Evolutionary conservation across 2,329 filamentous ascomycete species (phyloP), one percentile per base, ranked within the genome.

Genomic region (Venturia nashicola): DNA sequence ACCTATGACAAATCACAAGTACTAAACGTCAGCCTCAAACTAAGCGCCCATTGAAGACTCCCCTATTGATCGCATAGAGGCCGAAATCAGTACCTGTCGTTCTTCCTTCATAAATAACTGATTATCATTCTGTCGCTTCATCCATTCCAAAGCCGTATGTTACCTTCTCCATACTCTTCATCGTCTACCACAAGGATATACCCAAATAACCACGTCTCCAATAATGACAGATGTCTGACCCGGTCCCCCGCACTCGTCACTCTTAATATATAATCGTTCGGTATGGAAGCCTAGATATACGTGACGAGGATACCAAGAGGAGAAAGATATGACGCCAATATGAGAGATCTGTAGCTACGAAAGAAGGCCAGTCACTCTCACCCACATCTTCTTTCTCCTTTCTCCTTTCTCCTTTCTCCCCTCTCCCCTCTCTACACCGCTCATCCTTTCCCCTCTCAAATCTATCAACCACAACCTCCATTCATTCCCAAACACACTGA

Each of bases 251-350:
- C 65, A 23, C 4, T 66, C 32, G 20, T 66, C 12, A 54, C 59
- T 16, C 65, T 66, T 59, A 66, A 59, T 40, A 36, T 68, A 63
- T 78, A 76, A 76, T 76, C 75, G 43, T 72, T 78, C 68, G 67
- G 72, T 8, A 74, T 77, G 69, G 75, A 78, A 68, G 68, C 65
- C 51, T 77, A 74, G 75, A 74, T 78, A 73, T 77, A 76, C 68
- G 68, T 72, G 2, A 70, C 67, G 1, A 72, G 75, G 12, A 68
- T 78, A 59, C 76, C 76, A n/a, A 73, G 71, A 20, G 68, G 74
- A 27, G 54, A 60, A 12, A 70, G 71, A 51, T 69, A 73, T 68
- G 71, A 72, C 34, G 54, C 69, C 18, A 64, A 68, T 14, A 32
- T 42, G n/a, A n/a, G 36, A 36, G 32, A 20, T 42, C 61, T 18